Base-by-base conservation (phyloP, 352 stramenopile genomes). In the Pythium coloratum region DNA sequence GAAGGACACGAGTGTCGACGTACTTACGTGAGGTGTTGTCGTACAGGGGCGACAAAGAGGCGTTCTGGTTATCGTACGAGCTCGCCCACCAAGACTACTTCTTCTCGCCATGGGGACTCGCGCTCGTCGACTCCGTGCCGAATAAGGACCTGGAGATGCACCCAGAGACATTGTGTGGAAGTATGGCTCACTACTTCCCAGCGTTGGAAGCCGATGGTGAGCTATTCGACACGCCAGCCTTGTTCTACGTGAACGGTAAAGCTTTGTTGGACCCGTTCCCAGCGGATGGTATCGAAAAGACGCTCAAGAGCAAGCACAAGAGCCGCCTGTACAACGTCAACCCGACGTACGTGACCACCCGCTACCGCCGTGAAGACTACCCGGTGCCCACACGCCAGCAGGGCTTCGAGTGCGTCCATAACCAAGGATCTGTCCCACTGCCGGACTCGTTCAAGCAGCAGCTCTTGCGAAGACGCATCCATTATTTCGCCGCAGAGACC, bases 51-150 rank as follows among this genome's bases (percentile, higher is more conserved):
- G 66, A 73, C 40, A 73, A 73, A 20, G 86, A 94, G 46, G 67
- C 81, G 1, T 92, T 92, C 36, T 94, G 86, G 86, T 61, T 94
- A 12, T 74, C 84, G 44, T 92, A 78, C 62, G 80, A 88, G 56
- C 71, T 94, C 6, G 75, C 81, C 0, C 76, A 87, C 24, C 67
- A 73, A 1, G 54, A 74, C 16, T 94, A 92, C 53, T 81, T 81
- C 46, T 92, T 92, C 68, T 91, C 82, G 1, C 84, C 84, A 3
- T 90, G 77, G 78, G 81, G 82, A 0, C 73, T 86, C 20, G 84
- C 78, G 5, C 73, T 86, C 47, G 72, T 92, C 12, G 76, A 84
- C 5, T 76, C 75, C 0, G 69, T 71, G 1, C 44, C 84, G 6
- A 88, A 86, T 42, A 54, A 78, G 6, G 86, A 92, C 64, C 79